phyloP scores from a whole-genome alignment of 2,329 filamentous ascomycete species.

The Aureobasidium musti region DNA sequence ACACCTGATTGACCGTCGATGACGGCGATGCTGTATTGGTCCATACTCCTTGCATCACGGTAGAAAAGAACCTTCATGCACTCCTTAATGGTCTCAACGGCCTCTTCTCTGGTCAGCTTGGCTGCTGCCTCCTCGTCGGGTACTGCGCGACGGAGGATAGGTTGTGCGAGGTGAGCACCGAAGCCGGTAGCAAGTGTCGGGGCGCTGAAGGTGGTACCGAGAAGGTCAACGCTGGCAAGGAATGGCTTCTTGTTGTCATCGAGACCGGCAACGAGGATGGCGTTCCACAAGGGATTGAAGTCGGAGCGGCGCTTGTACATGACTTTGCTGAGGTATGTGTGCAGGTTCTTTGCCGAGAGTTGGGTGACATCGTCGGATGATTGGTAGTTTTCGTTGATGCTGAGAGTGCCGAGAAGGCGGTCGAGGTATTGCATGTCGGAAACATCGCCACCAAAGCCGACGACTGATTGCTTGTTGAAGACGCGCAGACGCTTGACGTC shows the following conservation, averaged over 20 bases:
- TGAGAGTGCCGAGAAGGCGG: slow-evolving; percentile 82
- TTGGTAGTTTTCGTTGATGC: slow-evolving; percentile 85
- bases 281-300: slow-evolving; percentile 98
- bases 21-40: slow-evolving; percentile 87
- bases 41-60: slow-evolving; percentile 88
- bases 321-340: slow-evolving; percentile 94
- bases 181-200: slow-evolving; percentile 92
- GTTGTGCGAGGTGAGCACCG: slow-evolving; percentile 88
- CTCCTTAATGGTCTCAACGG: slow-evolving; percentile 78
- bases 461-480: slow-evolving; percentile 79
- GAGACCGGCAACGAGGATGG: slow-evolving; percentile 85
- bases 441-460: slow-evolving; percentile 96
- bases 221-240: slow-evolving; percentile 85
- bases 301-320: slow-evolving; percentile 93
- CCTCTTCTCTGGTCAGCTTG: slow-evolving; percentile 72
- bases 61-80: slow-evolving; percentile 99
- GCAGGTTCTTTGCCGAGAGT: slow-evolving; percentile 89
- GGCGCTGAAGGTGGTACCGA: slow-evolving; percentile 86
- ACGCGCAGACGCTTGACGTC: slow-evolving; percentile 92
- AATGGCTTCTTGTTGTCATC: slow-evolving; percentile 80
- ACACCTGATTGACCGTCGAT: slow-evolving; percentile 81
- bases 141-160: slow-evolving; percentile 79
- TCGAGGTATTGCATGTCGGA: slow-evolving; percentile 99
- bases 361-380: slow-evolving; percentile 41
- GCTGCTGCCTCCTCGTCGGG: slow-evolving; percentile 79